Base-by-base conservation (phyloP, 192 early-diverging fungal species). In the Coemansia erecta region DNA sequence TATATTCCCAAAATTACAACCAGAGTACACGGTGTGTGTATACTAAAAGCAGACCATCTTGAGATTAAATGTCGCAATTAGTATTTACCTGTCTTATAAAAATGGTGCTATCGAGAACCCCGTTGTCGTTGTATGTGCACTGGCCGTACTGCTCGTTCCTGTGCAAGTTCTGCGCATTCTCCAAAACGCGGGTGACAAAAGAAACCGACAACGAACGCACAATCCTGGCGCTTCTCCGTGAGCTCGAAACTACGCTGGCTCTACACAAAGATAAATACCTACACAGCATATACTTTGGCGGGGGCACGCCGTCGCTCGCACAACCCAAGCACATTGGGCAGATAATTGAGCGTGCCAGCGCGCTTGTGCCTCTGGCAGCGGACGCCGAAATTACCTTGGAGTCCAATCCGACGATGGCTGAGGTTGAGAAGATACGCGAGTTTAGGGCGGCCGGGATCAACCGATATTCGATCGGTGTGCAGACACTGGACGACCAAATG, bases 241-340 rank as follows among this genome's bases (percentile, higher is more conserved):
- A 72, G 56, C 66, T 76, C 6, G 26, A 26, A 12, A 68, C 66
- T 13, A 40, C 41, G n/a, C 52, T 77, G 41, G 47, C 57, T 1
- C 48, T 61, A 23, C 58, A 73, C 49, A 54, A 33, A 24, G 49
- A 55, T 43, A 68, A 61, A n/a, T 22, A 21, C 24, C 52, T 81
- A 3, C 57, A 31, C 19, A 73, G 66, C 53, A 64, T 79, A 21
- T 81, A 83, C 58, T 83, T 85, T 77, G 84, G 84, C 60, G 84
- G 84, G 24, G 84, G 84, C 39, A 83, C 84, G 24, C 84, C 84
- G 12, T 72, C 70, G 47, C 64, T 85, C n/a, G 69, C 80, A n/a
- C 59, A 45, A n/a, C 73, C 73, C 1, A 41, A 19, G 13, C 13
- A 63, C 39, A 51, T 80, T 19, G 68, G 21, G 7, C 61, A 21